Evolutionary conservation across 2,329 filamentous ascomycete genomes (phyloP).

Genomic region (Xylaria arbuscula): DNA sequence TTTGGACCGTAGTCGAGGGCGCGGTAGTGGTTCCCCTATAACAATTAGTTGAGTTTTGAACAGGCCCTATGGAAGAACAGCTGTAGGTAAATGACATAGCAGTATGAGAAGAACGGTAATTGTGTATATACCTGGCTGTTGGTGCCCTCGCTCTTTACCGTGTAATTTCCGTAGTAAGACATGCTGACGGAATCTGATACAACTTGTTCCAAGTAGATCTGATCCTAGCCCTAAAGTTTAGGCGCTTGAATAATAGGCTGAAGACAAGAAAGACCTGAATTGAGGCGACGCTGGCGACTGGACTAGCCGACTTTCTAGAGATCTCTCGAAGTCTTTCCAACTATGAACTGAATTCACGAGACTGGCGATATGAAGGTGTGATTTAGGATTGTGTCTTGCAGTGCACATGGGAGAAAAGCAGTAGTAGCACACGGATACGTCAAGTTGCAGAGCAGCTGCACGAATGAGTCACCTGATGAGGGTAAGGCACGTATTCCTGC

Average conservation of each 20-base stretch:
- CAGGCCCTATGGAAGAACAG: not conserved
- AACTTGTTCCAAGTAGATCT: not conserved
- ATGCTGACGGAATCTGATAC: not conserved
- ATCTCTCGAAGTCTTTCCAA: not conserved
- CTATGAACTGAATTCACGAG: not conserved
- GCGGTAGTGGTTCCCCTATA: not conserved
- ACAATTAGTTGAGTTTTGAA: not conserved
- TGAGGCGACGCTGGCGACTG: not conserved
- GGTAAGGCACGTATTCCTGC: too few species aligned
- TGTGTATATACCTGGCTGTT: slow-evolving; percentile 11
- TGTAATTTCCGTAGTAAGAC: not conserved
- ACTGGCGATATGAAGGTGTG: not conserved
- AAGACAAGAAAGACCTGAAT: not conserved
- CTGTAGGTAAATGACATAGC: not conserved
- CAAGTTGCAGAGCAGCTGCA: not conserved
- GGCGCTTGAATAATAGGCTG: not conserved
- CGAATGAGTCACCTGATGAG: not conserved
- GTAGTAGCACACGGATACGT: not conserved
- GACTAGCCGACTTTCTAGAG: not conserved
- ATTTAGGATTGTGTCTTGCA: not conserved
- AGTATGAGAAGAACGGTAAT: not conserved
- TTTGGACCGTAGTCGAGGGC: not conserved
- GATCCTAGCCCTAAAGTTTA: not conserved
- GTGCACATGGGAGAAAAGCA: not conserved
- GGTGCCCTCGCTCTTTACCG: slow-evolving; percentile 6